Percentiles rank a stretch among this genome's conserved stretches.
Evolutionary conservation across 2,329 filamentous ascomycete species (phyloP).

Genomic region (Colletotrichum sp.): DNA sequence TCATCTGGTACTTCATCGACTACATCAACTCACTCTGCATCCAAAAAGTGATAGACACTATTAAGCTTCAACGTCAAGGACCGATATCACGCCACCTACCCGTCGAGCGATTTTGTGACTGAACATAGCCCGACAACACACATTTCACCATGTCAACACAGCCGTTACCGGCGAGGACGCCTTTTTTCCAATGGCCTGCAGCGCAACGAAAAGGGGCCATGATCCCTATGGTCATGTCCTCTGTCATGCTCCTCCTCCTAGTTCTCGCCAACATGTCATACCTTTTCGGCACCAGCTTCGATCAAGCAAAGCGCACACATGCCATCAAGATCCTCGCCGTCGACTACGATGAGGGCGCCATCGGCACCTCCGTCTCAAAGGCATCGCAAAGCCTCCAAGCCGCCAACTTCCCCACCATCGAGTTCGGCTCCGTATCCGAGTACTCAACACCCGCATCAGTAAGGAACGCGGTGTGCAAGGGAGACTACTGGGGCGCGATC

Average conservation of each 20-base stretch:
- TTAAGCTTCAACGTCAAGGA: not conserved
- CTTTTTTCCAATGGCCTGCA: not conserved
- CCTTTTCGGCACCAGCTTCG: constrained; percentile 36
- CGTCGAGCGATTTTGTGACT: not conserved
- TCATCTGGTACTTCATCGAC: not conserved
- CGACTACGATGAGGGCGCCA: constrained; percentile 35
- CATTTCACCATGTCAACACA: not conserved
- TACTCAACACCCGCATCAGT: constrained; percentile 31
- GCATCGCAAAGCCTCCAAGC: constrained; percentile 37
- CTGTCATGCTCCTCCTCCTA: constrained; percentile 1
- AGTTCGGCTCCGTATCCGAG: constrained; percentile 27
- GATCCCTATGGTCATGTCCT: not conserved
- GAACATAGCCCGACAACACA: not conserved
- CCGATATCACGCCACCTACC: not conserved
- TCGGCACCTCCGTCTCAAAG: constrained; percentile 35
- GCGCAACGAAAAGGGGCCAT: not conserved
- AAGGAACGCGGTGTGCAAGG: constrained; percentile 37
- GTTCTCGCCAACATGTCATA: constrained; percentile 26
- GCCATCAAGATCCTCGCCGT: constrained; percentile 32
- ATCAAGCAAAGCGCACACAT: constrained; percentile 25
- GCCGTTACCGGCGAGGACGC: not conserved
- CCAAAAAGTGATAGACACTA: not conserved
- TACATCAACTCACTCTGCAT: not conserved
- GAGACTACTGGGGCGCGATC: constrained; percentile 41
- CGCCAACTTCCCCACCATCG: constrained; percentile 35